Evolutionary conservation across 441 rosid species (phyloP).

Genomic region (Monsonia emarginata): DNA sequence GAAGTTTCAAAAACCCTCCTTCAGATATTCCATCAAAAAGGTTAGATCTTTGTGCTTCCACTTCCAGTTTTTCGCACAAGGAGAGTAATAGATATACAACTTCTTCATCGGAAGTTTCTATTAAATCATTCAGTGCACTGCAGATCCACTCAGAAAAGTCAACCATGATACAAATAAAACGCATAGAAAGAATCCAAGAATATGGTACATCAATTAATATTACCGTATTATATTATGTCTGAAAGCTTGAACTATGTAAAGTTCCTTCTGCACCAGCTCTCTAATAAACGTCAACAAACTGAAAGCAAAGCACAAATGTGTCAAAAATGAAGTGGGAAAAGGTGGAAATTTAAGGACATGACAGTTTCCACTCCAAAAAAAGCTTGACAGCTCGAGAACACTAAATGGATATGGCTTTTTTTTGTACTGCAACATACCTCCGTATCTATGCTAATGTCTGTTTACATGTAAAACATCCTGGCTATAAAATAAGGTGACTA

Average conservation of each 20-base stretch:
- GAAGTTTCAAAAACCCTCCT: slow-evolving; percentile 31
- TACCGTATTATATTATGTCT: slow-evolving; percentile 50
- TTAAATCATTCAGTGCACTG: slow-evolving; percentile 63
- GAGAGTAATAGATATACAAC: slow-evolving; percentile 46
- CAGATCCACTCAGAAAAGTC: slow-evolving; percentile 26
- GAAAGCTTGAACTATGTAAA: slow-evolving; percentile 33
- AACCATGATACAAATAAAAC: slow-evolving; percentile 13
- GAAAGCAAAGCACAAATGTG: slow-evolving; percentile 25
- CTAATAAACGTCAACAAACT: slow-evolving; percentile 55
- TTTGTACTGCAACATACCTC: background rate
- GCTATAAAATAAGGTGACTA: background rate
- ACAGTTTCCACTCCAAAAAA: background rate
- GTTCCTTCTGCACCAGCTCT: slow-evolving; percentile 50
- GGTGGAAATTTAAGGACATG: background rate
- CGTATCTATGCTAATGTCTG: background rate
- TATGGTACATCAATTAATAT: slow-evolving; percentile 14
- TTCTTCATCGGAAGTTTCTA: slow-evolving; percentile 53
- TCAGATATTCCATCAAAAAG: slow-evolving; percentile 33
- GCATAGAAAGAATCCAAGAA: slow-evolving; percentile 13
- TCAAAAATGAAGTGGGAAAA: slow-evolving; percentile 18
- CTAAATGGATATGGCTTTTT: background rate
- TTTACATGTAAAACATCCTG: slow-evolving; percentile 1
- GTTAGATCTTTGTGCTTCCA: slow-evolving; percentile 21
- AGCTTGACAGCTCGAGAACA: background rate
- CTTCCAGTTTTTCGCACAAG: slow-evolving; percentile 51